Base-by-base conservation (phyloP, 257 asterid species). In the Solanum sejunctum region DNA sequence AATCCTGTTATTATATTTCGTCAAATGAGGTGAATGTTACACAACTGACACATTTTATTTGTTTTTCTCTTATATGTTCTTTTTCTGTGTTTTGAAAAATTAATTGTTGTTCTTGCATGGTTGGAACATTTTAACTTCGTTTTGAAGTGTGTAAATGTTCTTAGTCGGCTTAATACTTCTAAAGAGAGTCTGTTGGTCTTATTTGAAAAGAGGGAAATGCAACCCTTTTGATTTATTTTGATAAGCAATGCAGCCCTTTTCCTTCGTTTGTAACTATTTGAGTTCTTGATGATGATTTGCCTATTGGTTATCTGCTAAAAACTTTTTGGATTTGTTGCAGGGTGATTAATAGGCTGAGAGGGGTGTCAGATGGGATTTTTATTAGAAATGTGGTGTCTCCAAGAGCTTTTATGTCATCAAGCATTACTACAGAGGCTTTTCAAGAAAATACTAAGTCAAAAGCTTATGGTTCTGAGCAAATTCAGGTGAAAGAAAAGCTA, bases 401-500 rank as follows among this genome's bases (percentile, higher is more conserved):
- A 47, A 91, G 92, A 88, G 94, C 97, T 78, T 95, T 95, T 83
- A 92, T 93, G 97, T 93, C 99, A 39, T 89, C 98, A 64, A 92
- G 90, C 85, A 83, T 88, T 89, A 84, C 88, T 80, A 88, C 91
- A 4, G 98, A 97, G 60, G 91, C 97, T 84, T 86, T 92, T 88
- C 88, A 87, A 52, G 95, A 92, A 81, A 86, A 85, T 84, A 86
- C 85, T 52, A 91, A 41, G 84, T 89, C 95, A 23, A 91, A 90
- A 82, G 98, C 92, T 75, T 97, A 97, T 88, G 98, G 98, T 79
- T 94, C 99, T 17, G 98, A 97, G 43, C 99, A 97, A 88, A 97
- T 97, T 92, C 99, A 97, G 98, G 98, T 97, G 71, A 90, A 28
- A 17, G 49, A 72, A 41, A 41, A 72, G 28, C 56, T 43, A 16